These are phyloP conservation scores for Pseudopithomyces maydicus DNA, from an alignment of 2,329 filamentous ascomycete genomes.

Conservation along the genomic window DNA sequence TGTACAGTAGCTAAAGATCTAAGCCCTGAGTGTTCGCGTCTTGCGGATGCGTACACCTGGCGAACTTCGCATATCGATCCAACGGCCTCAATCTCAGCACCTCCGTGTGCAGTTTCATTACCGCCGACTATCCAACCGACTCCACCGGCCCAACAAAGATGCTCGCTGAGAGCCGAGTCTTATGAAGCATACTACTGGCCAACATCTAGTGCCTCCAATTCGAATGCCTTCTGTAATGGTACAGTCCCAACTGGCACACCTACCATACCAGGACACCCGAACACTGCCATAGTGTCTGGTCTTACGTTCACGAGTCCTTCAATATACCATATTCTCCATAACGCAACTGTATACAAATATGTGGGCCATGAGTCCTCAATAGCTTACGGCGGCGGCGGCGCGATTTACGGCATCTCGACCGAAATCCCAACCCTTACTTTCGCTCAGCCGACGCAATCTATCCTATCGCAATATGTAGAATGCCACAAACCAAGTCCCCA, in stretches of 20 bases:
- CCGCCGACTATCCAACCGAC: not conserved
- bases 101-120: not conserved
- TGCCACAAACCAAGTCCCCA: constrained; percentile 3
- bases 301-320: constrained; percentile 10
- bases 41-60: not conserved
- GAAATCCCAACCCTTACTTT: not conserved
- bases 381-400: not conserved
- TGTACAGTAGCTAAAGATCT: constrained; percentile 7
- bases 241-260: not conserved
- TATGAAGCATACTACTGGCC: constrained; percentile 10
- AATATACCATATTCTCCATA: constrained; percentile 10
- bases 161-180: not conserved
- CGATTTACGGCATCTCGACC: not conserved
- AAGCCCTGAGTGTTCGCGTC: not conserved
- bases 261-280: constrained; percentile 6
- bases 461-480: not conserved
- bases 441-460: not conserved
- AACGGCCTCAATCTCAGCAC: not conserved
- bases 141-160: not conserved
- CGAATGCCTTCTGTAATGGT: constrained; percentile 4
- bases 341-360: constrained; percentile 2
- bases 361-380: not conserved
- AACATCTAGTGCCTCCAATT: not conserved
- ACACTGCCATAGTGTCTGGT: constrained; percentile 11
- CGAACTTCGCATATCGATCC: not conserved